A percentile compares a stretch with the other conserved stretches of the same genome.
phyloP scores from a whole-genome alignment of 495 filamentous ascomycete genomes.

The Rostrohypoxylon terebratum region DNA sequence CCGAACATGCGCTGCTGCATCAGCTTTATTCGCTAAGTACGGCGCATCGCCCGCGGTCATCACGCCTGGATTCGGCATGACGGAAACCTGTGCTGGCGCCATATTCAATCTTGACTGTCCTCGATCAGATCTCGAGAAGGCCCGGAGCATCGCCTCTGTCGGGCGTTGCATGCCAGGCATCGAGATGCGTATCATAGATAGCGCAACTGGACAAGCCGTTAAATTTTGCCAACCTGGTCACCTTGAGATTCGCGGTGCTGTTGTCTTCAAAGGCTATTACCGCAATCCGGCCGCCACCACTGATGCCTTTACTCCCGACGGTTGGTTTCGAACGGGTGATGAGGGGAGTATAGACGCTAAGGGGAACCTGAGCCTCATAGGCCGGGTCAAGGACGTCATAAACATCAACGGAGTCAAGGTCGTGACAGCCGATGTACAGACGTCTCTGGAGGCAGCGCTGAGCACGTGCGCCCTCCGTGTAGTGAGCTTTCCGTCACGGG shows the following conservation, averaged over 20 bases:
- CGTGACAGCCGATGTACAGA: slow-evolving; percentile 57
- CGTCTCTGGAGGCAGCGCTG: slow-evolving; percentile 56
- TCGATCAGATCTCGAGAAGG: no score
- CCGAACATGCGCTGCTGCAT: no score
- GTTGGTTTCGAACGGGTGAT: slow-evolving; percentile 78
- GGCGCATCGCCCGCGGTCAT: slow-evolving; percentile 57
- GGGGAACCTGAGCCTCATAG: slow-evolving; percentile 65
- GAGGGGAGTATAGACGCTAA: slow-evolving; percentile 61
- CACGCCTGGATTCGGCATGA: slow-evolving; percentile 66
- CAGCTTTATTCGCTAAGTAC: no score
- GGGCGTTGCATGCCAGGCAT: slow-evolving; percentile 57
- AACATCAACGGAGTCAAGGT: slow-evolving; percentile 67
- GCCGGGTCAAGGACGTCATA: slow-evolving; percentile 69
- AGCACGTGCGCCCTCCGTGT: slow-evolving; percentile 38
- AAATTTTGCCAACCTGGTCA: slow-evolving; percentile 33
- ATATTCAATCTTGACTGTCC: slow-evolving; percentile 58
- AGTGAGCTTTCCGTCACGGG: slow-evolving; percentile 50
- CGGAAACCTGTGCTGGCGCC: slow-evolving; percentile 64
- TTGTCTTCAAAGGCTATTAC: slow-evolving; percentile 71
- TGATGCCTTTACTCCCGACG: slow-evolving; percentile 68
- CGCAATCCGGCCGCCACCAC: slow-evolving; percentile 66
- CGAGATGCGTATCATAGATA: slow-evolving; percentile 36
- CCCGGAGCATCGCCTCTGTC: no score
- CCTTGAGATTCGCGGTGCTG: slow-evolving; percentile 51
- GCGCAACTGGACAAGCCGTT: no score